These are phyloP conservation scores for Botrytis fragariae DNA, from an alignment of 2,329 filamentous ascomycete genomes.

Conservation along the genomic window DNA sequence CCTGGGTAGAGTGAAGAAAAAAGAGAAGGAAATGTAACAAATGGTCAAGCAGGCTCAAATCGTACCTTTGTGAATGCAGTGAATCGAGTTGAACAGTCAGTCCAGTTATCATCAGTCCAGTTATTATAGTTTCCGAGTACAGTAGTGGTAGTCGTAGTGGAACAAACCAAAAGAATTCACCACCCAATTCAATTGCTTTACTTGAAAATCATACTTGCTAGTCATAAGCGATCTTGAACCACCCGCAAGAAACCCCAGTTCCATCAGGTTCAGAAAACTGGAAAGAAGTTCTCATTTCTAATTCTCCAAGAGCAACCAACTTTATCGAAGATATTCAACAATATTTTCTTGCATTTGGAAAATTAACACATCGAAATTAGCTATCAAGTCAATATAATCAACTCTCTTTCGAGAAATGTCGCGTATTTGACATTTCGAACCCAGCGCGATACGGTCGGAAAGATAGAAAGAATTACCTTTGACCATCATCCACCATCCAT, in stretches of 20 bases:
- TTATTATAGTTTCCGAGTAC: neutral
- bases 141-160: neutral
- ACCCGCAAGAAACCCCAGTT: constrained; percentile 10
- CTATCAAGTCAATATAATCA: neutral
- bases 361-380: neutral
- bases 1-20: neutral
- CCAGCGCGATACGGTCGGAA: constrained; percentile 20
- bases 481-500: constrained; percentile 14
- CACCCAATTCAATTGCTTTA: neutral
- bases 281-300: constrained; percentile 3
- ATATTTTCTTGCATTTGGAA: neutral
- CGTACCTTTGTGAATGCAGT: neutral
- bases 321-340: neutral
- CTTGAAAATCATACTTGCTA: neutral
- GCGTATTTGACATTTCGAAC: constrained; percentile 18
- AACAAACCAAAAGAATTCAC: neutral
- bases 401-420: constrained; percentile 14
- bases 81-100: neutral
- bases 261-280: constrained; percentile 9
- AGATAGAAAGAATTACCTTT: constrained; percentile 21
- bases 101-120: neutral
- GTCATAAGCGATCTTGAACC: constrained; percentile 16
- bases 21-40: neutral
- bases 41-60: neutral
- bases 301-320: neutral